A percentile compares a stretch with the other conserved stretches of the same genome.
Conservation (phyloP, 306 rosid genomes). For the Glycyrrhiza uralensis region DNA sequence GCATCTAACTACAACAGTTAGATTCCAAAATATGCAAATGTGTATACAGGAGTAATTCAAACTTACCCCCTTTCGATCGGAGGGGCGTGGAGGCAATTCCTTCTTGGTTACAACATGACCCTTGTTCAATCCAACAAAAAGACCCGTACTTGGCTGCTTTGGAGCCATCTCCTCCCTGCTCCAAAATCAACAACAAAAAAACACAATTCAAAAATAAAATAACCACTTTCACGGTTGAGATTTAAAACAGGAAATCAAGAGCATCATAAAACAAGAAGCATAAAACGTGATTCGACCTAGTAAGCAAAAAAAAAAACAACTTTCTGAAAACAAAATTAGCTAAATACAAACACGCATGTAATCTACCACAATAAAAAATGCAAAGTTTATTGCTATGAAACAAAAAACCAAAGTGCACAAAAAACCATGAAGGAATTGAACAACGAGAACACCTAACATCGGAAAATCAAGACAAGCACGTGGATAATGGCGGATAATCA, state of each 20-base stretch:
- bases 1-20: too few relatives aligned
- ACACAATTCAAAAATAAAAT: not conserved
- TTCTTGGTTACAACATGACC: constrained; percentile 82
- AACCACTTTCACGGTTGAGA: not conserved
- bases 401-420: too few relatives aligned
- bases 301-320: too few relatives aligned
- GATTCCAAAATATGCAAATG: too few relatives aligned
- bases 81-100: constrained; percentile 77
- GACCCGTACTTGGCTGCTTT: constrained; percentile 67
- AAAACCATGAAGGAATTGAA: not conserved
- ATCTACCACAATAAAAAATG: too few relatives aligned
- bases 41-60: not conserved
- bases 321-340: too few relatives aligned
- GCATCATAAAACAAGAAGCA: too few relatives aligned
- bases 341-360: too few relatives aligned
- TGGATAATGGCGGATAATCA: too few relatives aligned
- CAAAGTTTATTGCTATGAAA: too few relatives aligned
- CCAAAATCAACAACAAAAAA: not conserved
- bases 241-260: too few relatives aligned
- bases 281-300: too few relatives aligned
- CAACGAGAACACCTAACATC: not conserved
- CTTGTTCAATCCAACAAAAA: constrained; percentile 78
- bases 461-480: not conserved
- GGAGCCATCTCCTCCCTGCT: constrained; percentile 73
- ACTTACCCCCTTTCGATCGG: constrained; percentile 81